Evolutionary conservation across 2,329 filamentous ascomycete species (phyloP).

Genomic region (Plectosphaerella sp.): DNA sequence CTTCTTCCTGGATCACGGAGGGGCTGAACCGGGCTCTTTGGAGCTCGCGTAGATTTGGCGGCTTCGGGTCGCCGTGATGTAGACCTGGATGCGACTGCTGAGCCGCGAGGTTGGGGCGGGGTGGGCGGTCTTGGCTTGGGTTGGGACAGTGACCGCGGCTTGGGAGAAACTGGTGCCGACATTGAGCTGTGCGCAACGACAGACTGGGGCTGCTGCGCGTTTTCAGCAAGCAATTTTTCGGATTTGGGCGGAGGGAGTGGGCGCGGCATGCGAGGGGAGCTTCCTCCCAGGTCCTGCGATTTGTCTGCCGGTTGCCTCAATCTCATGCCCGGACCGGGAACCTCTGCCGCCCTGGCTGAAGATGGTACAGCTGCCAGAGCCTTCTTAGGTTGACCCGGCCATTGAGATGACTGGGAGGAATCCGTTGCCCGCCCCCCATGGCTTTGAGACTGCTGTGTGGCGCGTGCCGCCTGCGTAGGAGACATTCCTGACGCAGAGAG

Average conservation of each 20-base stretch:
- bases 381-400: no score
- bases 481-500: no score
- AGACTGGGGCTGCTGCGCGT: background rate
- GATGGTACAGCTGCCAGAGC: no score
- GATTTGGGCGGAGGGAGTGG: background rate
- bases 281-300: background rate
- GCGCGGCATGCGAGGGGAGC: background rate
- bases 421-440: no score
- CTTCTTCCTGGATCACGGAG: background rate
- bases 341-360: no score
- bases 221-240: background rate
- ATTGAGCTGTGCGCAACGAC: slow-evolving; percentile 10
- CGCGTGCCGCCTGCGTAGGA: no score
- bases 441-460: no score
- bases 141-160: slow-evolving; percentile 21
- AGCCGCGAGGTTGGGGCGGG: slow-evolving; percentile 28
- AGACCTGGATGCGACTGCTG: slow-evolving; percentile 2
- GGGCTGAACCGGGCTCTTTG: no score
- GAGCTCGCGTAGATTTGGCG: no score
- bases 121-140: slow-evolving; percentile 24
- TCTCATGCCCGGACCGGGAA: no score
- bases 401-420: no score
- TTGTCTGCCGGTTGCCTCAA: no score
- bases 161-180: slow-evolving; percentile 22
- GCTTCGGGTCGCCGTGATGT: slow-evolving; percentile 1